Base-by-base conservation (phyloP, 139 green algal species). In the Chlamydomonas applanata region DNA sequence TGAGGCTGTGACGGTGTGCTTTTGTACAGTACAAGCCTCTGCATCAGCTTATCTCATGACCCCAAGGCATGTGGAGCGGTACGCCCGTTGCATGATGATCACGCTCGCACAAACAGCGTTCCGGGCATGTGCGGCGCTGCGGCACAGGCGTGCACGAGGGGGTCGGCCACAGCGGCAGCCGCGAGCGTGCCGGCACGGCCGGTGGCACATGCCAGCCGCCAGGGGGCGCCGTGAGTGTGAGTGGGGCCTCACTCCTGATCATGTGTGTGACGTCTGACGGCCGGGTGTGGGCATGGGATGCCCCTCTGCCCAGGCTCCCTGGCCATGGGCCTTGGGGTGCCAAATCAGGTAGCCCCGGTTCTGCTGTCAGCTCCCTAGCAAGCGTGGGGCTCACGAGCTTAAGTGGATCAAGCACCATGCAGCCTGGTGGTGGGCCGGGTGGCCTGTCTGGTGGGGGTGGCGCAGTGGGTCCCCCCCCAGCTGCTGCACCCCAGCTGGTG, bases 261-360 rank as follows among this genome's bases (percentile, higher is more conserved):
- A 56, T 86, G 56, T 61, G 61, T 13, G 69, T 89, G 11, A 87
- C 79, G 5, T 63, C 16, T 24, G 86, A 93, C n/a, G 88, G 88
- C 57, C 67, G 86, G 22, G 63, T 91, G 35, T 94, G 89, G 90
- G 80, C 90, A 57, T 94, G 89, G 89, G 77, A 90, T 56, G 25
- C 80, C 36, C 69, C 79, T 16, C 69, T 94, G 65, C 82, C 84
- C 13, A 36, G 53, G 9, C 66, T 49, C 57, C 45, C n/a, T n/a
- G 34, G 52, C 46, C 54, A 22, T 7, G 49, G n/a, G 11, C 71
- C 77, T 3, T 53, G 76, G 1, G 62, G 32, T n/a, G 33, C 71
- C 9, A 71, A 78, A 4, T 27, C 27, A 49, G 45, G 36, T 70
- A 32, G 17, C 7, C 14, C 34, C 53, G 62, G 16, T 27, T 52